Evolutionary conservation across 2,329 filamentous ascomycete species (phyloP).

Genomic region (Bipolaris sorokiniana): DNA sequence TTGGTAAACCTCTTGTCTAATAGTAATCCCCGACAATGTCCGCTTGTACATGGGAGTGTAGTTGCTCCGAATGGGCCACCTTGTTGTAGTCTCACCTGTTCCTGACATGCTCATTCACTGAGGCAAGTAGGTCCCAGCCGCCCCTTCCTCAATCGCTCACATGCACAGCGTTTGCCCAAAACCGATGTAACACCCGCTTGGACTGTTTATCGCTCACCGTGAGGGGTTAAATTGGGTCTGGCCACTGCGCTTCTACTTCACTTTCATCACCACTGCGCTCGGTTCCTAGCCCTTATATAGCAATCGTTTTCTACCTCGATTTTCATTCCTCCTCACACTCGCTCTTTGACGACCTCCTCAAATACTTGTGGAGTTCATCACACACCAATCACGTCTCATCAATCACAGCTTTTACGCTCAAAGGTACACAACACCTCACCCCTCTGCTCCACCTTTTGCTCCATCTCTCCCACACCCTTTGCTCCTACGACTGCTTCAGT

Average conservation of each 20-base stretch:
- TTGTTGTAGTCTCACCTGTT: background rate
- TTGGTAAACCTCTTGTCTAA: background rate
- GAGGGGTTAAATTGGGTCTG: background rate
- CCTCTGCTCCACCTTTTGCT: background rate
- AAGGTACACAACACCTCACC: background rate
- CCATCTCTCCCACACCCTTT: background rate
- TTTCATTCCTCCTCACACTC: background rate
- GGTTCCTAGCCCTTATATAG: background rate
- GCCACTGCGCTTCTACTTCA: conserved; percentile 1
- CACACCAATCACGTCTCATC: background rate
- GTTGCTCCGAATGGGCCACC: background rate
- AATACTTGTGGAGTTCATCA: too few relatives aligned
- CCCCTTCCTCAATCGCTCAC: background rate
- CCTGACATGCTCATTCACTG: background rate
- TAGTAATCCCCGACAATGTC: background rate
- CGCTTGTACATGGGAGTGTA: background rate
- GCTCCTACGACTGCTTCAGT: background rate
- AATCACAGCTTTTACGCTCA: background rate
- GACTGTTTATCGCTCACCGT: background rate
- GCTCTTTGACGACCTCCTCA: too few relatives aligned
- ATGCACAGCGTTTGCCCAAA: background rate
- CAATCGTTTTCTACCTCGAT: too few relatives aligned
- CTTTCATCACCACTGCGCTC: conserved; percentile 4
- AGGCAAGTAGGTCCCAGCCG: background rate
- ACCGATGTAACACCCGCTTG: conserved; percentile 1